Base-by-base conservation (phyloP, 2,329 filamentous ascomycete species). In the Ampelomyces quisqualis region DNA sequence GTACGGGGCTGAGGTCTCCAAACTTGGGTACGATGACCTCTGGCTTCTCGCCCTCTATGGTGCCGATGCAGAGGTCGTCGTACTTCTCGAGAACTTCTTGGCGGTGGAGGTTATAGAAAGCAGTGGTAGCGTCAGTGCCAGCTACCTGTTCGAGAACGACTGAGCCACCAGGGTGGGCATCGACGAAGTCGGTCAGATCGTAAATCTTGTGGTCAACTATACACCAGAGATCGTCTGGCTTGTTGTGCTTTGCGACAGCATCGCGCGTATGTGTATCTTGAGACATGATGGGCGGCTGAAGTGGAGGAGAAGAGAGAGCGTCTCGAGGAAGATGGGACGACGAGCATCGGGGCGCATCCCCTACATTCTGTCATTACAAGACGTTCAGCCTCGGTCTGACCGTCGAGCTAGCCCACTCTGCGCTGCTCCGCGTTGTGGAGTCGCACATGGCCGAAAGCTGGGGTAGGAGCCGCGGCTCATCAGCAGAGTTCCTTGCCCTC, bases 51-150 rank as follows among this genome's bases (percentile, higher is more conserved):
- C 81, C 85, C 53, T 81, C 73, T 62, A 95, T 68, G 10, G 81
- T 86, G 60, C 89, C 89, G 56, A 95, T 78, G 68, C 80, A 85
- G 13, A 95, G 78, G 57, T 80, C 76, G 32, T 77, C 72, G 75
- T 94, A 94, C 67, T 90, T 90, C 46, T 82, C 74, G 8, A 95
- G 78, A n/a, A 94, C 87, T 70, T 95, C 89, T 56, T 95, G 88
- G 18, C 89, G 78, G 72, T 95, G 90, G 38, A 95, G 82, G 74
- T 94, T 94, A 79, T 94, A 95, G 70, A 94, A 95, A 41, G 85
- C 85, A 23, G 78, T 73, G 2, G 89, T 95, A 35, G 88, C 88
- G 62, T 95, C 89, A 53, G 81, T 78, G 48, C 89, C 89, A 20
- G 86, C 89, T 33, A 91, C 80, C 70, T 95, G 88, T 38, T 80